Evolutionary conservation across 495 filamentous ascomycete species (phyloP).

Genomic region (Halenospora varia): DNA sequence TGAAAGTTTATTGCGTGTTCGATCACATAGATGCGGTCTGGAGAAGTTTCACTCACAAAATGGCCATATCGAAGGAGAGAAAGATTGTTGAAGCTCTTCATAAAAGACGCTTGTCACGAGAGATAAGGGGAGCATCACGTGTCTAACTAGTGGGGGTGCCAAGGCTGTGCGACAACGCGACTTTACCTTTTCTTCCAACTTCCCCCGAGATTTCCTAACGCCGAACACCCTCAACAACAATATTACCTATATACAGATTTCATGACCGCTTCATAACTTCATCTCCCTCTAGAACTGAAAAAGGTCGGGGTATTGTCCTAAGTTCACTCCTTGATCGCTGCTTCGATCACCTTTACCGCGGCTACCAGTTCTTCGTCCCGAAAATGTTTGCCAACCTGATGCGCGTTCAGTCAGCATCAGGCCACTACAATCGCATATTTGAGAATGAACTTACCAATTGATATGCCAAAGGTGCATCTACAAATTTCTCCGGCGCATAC

Average conservation of each 20-base stretch:
- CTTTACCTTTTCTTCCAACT: background rate
- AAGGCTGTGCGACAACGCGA: background rate
- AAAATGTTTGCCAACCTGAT: slow-evolving; percentile 39
- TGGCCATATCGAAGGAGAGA: background rate
- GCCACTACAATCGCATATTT: slow-evolving; percentile 33
- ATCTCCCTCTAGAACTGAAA: too few species aligned
- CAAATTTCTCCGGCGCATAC: background rate
- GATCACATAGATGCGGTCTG: background rate
- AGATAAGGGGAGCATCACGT: background rate
- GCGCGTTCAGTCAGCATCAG: slow-evolving; percentile 34
- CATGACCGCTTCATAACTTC: too few species aligned
- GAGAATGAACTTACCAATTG: slow-evolving; percentile 25
- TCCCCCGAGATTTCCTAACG: background rate
- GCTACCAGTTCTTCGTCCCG: slow-evolving; percentile 40
- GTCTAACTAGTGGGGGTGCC: background rate
- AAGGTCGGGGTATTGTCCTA: too few species aligned
- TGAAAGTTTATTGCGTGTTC: background rate
- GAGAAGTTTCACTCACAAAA: background rate
- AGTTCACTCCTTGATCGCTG: background rate
- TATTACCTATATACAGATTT: too few species aligned
- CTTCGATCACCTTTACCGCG: slow-evolving; percentile 5
- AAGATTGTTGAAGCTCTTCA: background rate
- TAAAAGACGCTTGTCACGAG: background rate
- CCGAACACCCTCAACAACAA: too few species aligned
- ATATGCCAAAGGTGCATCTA: background rate